These are phyloP conservation scores for Saururus chinensis DNA, from an alignment of 164 flowering plant genomes.

Conservation along the genomic window DNA sequence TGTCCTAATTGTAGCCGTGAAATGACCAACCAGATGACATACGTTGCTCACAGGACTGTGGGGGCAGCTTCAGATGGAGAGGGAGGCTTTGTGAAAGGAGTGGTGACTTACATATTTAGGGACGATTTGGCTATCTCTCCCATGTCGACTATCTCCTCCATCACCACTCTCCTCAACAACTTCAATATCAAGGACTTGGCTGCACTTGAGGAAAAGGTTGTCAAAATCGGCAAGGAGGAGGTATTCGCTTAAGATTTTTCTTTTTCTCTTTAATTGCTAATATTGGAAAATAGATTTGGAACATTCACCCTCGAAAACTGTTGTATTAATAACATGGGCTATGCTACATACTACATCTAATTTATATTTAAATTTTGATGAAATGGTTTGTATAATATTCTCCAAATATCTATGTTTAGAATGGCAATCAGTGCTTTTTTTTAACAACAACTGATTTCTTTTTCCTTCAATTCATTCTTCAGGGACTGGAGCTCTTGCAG, in stretches of 20 bases:
- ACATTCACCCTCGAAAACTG: no score
- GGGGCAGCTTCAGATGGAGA: background rate
- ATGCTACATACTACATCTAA: background rate
- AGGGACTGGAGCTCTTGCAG: constrained; percentile 3
- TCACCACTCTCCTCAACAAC: constrained; percentile 21
- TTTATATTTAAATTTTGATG: background rate
- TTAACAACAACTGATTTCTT: background rate
- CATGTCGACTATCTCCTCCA: constrained; percentile 27
- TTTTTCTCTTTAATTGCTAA: no score
- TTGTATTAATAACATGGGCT: no score
- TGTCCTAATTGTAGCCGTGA: background rate
- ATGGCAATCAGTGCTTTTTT: background rate
- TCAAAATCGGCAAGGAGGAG: constrained; percentile 17
- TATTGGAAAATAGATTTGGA: no score
- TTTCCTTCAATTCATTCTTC: background rate
- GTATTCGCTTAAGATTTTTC: constrained; percentile 3
- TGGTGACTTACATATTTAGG: constrained; percentile 34
- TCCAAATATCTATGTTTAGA: no score
- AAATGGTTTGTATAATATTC: background rate
- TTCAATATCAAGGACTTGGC: constrained; percentile 20
- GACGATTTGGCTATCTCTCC: constrained; percentile 37
- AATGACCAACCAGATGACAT: background rate
- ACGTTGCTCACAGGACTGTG: background rate
- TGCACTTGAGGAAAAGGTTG: constrained; percentile 15
- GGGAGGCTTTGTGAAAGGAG: constrained; percentile 26